Conservation (phyloP, 805 yeast genomes). For the Scheffersomyces coipomensis region DNA sequence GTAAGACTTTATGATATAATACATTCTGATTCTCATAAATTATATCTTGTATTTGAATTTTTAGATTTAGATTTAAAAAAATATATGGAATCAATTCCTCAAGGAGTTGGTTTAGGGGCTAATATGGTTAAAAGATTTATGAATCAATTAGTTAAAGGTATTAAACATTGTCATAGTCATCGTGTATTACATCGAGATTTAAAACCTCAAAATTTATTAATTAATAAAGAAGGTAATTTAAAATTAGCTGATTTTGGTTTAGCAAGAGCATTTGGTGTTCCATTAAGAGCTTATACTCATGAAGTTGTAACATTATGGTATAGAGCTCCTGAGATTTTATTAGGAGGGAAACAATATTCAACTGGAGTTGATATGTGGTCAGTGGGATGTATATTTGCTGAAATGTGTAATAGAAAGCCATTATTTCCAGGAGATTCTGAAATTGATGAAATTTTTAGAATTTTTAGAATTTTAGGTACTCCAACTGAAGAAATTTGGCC, state of each 20-base stretch:
- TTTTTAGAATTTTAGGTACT: slow-evolving; percentile 89
- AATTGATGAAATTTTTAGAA: slow-evolving; percentile 93
- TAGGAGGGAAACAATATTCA: slow-evolving; percentile 96
- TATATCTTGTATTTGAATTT: slow-evolving; percentile 90
- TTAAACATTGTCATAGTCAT: slow-evolving; percentile 90
- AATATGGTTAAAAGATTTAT: slow-evolving; percentile 90
- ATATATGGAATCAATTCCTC: slow-evolving; percentile 94
- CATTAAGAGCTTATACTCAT: slow-evolving; percentile 93
- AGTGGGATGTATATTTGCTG: slow-evolving; percentile 96
- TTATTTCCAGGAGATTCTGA: slow-evolving; percentile 97
- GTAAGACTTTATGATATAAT: slow-evolving; percentile 91
- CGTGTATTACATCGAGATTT: slow-evolving; percentile 93
- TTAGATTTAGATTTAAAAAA: slow-evolving; percentile 92
- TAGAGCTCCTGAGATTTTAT: slow-evolving; percentile 90
- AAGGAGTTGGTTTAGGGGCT: slow-evolving; percentile 84
- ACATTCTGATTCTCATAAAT: slow-evolving; percentile 89
- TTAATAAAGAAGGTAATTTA: slow-evolving; percentile 92
- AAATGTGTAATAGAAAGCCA: slow-evolving; percentile 95
- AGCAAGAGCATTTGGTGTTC: slow-evolving; percentile 97
- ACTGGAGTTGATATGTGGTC: slow-evolving; percentile 99
- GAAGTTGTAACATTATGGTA: slow-evolving; percentile 99
- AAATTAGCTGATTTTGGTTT: slow-evolving; percentile 82
- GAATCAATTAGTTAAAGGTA: slow-evolving; percentile 89
- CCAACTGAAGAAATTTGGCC: slow-evolving; percentile 96
- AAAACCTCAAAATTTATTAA: slow-evolving; percentile 93